Evolutionary conservation across 176 grass and related monocot species (phyloP), one percentile per base, ranked within the genome.

Genomic region (Ampelocalamus luodianensis): DNA sequence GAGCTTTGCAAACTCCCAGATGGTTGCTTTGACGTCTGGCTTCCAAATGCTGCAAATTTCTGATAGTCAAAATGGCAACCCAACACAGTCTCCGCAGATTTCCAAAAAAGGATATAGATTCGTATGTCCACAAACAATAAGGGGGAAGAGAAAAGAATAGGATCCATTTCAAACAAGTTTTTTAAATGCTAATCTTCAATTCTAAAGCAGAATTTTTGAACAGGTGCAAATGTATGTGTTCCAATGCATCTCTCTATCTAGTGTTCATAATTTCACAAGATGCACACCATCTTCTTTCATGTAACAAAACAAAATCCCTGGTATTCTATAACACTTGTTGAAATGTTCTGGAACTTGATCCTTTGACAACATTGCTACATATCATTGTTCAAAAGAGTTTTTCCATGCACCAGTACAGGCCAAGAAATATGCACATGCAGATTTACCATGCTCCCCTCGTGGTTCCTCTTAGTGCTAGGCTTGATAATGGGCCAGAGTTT

Each of bases 31-130:
- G 74, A 44, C 37, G 38, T 26, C 46, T 88, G 87, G 78, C 69
- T 87, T 77, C 87, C 91, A 90, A 80, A 85, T 68, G 76, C 89
- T 96, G 90, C 12, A 94, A 84, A 79, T 44, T 70, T 71, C 16
- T 1, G 27, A 48, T 80, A 43, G 55, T 77, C 59, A 48, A 81
- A 66, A 77, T 78, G 27, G 83, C 6, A 82, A 65, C 37, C 53
- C 48, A 90, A 73, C 1, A 54, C 45, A 37, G 49, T 63, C 16
- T 24, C 29, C 23, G 15, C 14, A 18, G 4, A 83, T 36, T 59
- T 48, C 70, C 27, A 17, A 72, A 60, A 56, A 18, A 55, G 5
- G 6, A 12, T 6, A 82, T 48, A 22, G 17, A 72, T 61, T 34
- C 5, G 72, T 34, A 82, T 61, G 26, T 16, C 17, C 18, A 71